phyloP scores from a whole-genome alignment of 441 rosid species.

The Omphalea diandra region DNA sequence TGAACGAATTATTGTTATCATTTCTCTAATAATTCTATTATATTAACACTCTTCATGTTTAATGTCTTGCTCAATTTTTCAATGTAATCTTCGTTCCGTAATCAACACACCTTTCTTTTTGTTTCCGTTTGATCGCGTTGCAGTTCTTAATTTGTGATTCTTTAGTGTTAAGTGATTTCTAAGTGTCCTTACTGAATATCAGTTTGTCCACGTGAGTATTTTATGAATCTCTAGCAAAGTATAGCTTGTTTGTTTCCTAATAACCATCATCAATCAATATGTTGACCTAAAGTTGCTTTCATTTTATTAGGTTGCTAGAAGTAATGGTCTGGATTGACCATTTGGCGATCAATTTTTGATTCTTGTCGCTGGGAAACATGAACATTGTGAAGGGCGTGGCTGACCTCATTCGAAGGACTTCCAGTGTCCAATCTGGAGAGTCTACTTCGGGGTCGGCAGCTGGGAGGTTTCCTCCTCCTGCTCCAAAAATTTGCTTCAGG shows the following conservation, averaged over 20 bases:
- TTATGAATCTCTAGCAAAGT: background rate
- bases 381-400: slow-evolving; percentile 83
- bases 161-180: background rate
- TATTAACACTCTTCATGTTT: background rate
- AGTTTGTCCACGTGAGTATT: background rate
- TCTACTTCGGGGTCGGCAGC: slow-evolving; percentile 36
- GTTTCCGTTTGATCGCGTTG: background rate
- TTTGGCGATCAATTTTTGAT: slow-evolving; percentile 28
- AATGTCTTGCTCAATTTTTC: background rate
- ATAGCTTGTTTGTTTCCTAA: background rate
- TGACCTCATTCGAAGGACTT: slow-evolving; percentile 69
- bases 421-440: slow-evolving; percentile 46
- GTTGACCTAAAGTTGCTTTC: background rate
- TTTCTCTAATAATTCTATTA: background rate
- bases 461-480: slow-evolving; percentile 58
- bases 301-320: slow-evolving; percentile 3
- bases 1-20: background rate
- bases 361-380: slow-evolving; percentile 42
- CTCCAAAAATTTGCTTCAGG: slow-evolving; percentile 62
- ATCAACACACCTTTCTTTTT: background rate
- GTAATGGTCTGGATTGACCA: slow-evolving; percentile 30
- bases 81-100: background rate
- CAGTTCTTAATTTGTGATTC: background rate
- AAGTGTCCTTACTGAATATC: background rate
- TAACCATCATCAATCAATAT: background rate